Evolutionary conservation across 192 early-diverging fungal genomes (phyloP).

Genomic region (Lobosporangium transversale): DNA sequence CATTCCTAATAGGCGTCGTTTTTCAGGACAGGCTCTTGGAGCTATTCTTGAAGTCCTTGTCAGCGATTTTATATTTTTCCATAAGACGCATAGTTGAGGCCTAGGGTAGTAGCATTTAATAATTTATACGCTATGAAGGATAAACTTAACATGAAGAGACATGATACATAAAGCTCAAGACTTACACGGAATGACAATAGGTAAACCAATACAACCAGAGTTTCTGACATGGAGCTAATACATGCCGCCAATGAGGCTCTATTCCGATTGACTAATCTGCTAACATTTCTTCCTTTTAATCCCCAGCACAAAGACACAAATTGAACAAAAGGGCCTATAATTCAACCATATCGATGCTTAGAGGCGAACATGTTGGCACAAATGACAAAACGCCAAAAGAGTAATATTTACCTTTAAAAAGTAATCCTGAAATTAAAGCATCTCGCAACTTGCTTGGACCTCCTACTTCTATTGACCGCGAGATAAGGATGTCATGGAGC

Average conservation of each 20-base stretch:
- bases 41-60: not conserved
- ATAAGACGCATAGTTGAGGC: not conserved
- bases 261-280: not conserved
- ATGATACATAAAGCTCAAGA: not conserved
- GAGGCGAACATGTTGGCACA: not conserved
- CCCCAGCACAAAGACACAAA: not conserved
- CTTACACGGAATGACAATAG: not conserved
- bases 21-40: not conserved
- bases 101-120: not conserved
- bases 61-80: not conserved
- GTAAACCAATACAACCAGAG: not conserved
- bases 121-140: not conserved
- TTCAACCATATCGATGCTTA: not conserved
- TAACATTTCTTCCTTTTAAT: constrained; percentile 5
- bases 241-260: not conserved
- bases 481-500: constrained; percentile 6
- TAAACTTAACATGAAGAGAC: not conserved
- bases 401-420: constrained; percentile 7
- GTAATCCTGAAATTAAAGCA: constrained; percentile 4
- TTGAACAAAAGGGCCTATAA: constrained; percentile 5
- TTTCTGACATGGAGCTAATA: not conserved
- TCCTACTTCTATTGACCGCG: constrained; percentile 13
- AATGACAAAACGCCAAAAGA: not conserved
- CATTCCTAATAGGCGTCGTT: not conserved
- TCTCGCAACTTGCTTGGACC: constrained; percentile 7